Conservation (phyloP, 2,329 filamentous ascomycete species). For the Colletotrichum sp. region DNA sequence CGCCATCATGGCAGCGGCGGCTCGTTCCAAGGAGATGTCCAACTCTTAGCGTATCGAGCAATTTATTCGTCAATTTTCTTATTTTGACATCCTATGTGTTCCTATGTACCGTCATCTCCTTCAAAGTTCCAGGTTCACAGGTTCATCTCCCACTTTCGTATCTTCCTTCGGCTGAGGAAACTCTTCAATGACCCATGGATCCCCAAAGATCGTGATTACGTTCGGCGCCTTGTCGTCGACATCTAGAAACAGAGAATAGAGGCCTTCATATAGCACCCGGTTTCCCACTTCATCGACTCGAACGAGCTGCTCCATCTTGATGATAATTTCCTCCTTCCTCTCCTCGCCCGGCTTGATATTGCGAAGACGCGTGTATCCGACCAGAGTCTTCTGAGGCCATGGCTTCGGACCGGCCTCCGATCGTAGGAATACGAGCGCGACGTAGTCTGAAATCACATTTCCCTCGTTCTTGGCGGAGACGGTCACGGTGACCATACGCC, state of each 20-base stretch:
- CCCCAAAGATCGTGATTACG: not conserved
- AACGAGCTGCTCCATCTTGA: conserved; percentile 54
- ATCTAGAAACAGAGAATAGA: conserved; percentile 53
- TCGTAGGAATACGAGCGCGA: conserved; percentile 54
- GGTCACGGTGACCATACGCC: conserved; percentile 31
- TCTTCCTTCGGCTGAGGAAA: conserved; percentile 3
- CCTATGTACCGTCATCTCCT: not conserved
- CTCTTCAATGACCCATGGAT: not conserved
- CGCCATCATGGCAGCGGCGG: not conserved
- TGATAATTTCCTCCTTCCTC: conserved; percentile 36
- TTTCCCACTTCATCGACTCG: conserved; percentile 55
- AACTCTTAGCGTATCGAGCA: not conserved
- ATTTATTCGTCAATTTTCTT: not conserved
- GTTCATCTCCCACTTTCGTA: not conserved
- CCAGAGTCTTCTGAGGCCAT: conserved; percentile 57
- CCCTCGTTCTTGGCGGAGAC: conserved; percentile 55
- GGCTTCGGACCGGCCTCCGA: conserved; percentile 51
- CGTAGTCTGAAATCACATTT: conserved; percentile 52
- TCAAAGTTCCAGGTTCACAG: not conserved
- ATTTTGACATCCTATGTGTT: not conserved
- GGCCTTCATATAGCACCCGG: conserved; percentile 57
- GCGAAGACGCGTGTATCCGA: conserved; percentile 51
- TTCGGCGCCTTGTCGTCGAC: conserved; percentile 19
- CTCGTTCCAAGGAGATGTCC: not conserved
- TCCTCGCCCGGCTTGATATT: conserved; percentile 37